Base-by-base conservation (phyloP, 2,329 filamentous ascomycete species). In the Helotiales sp. region DNA sequence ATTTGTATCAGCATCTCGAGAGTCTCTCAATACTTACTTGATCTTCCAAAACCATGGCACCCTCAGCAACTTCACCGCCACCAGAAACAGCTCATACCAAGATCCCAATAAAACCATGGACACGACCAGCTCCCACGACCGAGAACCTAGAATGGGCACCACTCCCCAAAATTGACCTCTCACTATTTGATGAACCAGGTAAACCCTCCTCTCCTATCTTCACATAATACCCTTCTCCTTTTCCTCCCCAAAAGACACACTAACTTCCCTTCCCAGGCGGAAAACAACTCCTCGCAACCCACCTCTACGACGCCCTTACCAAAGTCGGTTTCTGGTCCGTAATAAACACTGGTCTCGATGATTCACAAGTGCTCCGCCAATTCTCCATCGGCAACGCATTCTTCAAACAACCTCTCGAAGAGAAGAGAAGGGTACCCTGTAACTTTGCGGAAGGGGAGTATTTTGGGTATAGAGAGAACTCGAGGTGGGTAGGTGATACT, bases 351-450 rank as follows among this genome's bases (percentile, higher is more conserved):
- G 83, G 82, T 44, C 74, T 87, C 17, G 73, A 70, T 1, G 81
- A 85, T 65, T 81, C 84, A 47, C 75, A 84, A 62, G 76, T 87
- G 2, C 78, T 85, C 61, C 73, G 75, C 5, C 83, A 87, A 60
- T 86, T 85, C 60, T 81, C 81, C 17, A 77, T 87, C 3, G 83
- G 79, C 1, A 80, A 81, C 55, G 76, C 80, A 40, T 77, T 86
- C 56, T 85, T 86, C 66, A 69, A 79, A 4, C 71, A 86, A 1
- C 75, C 83, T 0, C 73, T 76, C 0, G 78, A 82, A 17, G 82
- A 87, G 66, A 87, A 86, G 63, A 75, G 82, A 47, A 81, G 81
- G 60, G 73, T 80, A 0, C 65, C 63, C 17, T 66, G 65, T 54
- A 78, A 77, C 40, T 36, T 59, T 13, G 62, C 51, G 3, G 72